Evolutionary conservation across 345 rosid genomes (phyloP), one percentile per base, ranked within the genome.

Genomic region (Aethionema arabicum): DNA sequence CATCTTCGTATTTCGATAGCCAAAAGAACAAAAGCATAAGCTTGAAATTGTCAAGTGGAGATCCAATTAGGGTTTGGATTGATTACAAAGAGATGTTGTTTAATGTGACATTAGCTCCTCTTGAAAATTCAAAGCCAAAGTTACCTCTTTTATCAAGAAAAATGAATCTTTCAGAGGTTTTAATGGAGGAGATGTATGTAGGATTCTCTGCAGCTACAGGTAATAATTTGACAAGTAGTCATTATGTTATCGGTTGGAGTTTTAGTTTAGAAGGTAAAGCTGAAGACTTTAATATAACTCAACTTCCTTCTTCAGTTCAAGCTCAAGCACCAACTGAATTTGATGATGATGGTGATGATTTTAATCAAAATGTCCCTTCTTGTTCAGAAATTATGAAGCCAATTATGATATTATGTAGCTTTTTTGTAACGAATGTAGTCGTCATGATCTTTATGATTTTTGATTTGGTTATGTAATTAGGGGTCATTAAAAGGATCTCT

Each of bases 171-270:
- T 81, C 84, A 2, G 55, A 73, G 6, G 14, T 76, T 15, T 50
- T 86, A 51, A 11, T 42, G 31, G 72, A 78, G 8, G 16, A 67
- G 10, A 80, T 82, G 85, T 79, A 72, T 54, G 73, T 84, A 0
- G 96, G 93, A 16, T 80, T 89, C 66, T 82, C 88, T 0, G 79
- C 90, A 41, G 51, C 93, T 0, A 82, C 85, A 0, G 80, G 84
- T 0, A 55, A 72, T 3, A 56, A 21, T 21, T 7, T 72, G 5
- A n/a, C 59, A 33, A 68, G 80, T 30, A 50, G 61, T 38, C 89
- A 85, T 4, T 76, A 74, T 49, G 59, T 83, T 7, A 42, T 75
- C 29, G 86, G 95, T 32, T 87, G 91, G 89, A 87, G 84, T 68
- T 87, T 77, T 70, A 79, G 55, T 35, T 68, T 40, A 65, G 74